Evolutionary conservation across 805 yeast genomes (phyloP).

Genomic region (Wickerhamomyces bovis): DNA sequence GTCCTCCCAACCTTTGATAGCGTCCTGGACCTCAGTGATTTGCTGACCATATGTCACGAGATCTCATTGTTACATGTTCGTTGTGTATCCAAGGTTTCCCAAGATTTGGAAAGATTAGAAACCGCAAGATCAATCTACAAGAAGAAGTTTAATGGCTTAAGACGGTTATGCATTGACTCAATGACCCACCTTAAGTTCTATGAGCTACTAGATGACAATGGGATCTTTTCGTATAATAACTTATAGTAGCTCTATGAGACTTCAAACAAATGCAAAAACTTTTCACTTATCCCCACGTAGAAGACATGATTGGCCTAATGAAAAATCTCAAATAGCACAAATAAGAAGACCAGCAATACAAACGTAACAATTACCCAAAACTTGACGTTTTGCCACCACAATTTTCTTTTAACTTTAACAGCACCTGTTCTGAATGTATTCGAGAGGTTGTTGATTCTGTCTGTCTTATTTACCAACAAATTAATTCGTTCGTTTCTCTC

Average conservation of each 20-base stretch:
- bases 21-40: too few relatives aligned
- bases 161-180: not conserved
- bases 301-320: not conserved
- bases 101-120: too few relatives aligned
- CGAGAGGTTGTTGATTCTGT: slow-evolving; percentile 45
- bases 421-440: slow-evolving; percentile 51
- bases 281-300: too few relatives aligned
- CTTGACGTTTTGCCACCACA: slow-evolving; percentile 51
- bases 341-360: slow-evolving; percentile 56
- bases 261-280: too few relatives aligned
- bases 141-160: not conserved
- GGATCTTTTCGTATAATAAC: not conserved
- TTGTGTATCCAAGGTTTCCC: too few relatives aligned
- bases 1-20: too few relatives aligned
- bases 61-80: too few relatives aligned
- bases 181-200: not conserved
- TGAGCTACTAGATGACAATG: not conserved
- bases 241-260: too few relatives aligned
- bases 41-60: too few relatives aligned
- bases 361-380: slow-evolving; percentile 53
- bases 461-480: slow-evolving; percentile 55
- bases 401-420: slow-evolving; percentile 41
- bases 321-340: slow-evolving; percentile 44
- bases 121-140: not conserved
- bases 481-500: slow-evolving; percentile 55